Conservation (phyloP, 257 asterid species). For the Nemophila menziesii region DNA sequence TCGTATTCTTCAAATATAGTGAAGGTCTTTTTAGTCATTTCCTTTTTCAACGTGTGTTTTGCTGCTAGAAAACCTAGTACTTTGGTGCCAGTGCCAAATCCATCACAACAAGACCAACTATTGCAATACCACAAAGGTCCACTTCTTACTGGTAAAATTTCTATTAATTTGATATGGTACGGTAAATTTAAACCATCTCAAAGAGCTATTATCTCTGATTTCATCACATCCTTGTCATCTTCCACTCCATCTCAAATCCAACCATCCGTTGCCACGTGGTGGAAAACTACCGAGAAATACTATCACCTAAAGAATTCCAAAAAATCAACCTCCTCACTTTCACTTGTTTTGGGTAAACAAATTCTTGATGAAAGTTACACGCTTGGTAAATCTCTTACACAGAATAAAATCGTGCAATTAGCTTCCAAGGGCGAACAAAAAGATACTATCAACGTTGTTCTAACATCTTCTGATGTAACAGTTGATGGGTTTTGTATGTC, state of each 20-base stretch:
- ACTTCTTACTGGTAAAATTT: constrained; percentile 26
- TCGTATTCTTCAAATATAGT: constrained; percentile 1
- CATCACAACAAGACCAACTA: constrained; percentile 25
- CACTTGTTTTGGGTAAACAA: constrained; percentile 42
- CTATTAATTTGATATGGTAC: constrained; percentile 35
- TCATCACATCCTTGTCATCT: constrained; percentile 23
- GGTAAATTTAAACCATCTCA: constrained; percentile 29
- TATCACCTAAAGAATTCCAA: constrained; percentile 31
- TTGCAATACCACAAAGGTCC: constrained; percentile 28
- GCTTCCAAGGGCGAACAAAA: constrained; percentile 50
- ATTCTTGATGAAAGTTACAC: constrained; percentile 39
- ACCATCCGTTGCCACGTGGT: constrained; percentile 24
- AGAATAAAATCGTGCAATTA: constrained; percentile 31
- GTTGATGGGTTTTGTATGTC: constrained; percentile 66
- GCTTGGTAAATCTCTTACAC: constrained; percentile 41
- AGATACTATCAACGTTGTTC: constrained; percentile 50
- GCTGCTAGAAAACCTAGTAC: constrained; percentile 21
- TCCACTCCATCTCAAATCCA: not conserved
- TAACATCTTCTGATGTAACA: constrained; percentile 55
- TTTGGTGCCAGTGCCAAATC: constrained; percentile 14
- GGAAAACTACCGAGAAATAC: constrained; percentile 33
- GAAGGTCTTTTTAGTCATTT: constrained; percentile 17
- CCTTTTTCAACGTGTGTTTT: constrained; percentile 16
- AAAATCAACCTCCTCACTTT: too few relatives aligned
- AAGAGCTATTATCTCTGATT: constrained; percentile 27